These are phyloP conservation scores for Metschnikowia proteae DNA, from an alignment of 805 yeast genomes.

Conservation along the genomic window DNA sequence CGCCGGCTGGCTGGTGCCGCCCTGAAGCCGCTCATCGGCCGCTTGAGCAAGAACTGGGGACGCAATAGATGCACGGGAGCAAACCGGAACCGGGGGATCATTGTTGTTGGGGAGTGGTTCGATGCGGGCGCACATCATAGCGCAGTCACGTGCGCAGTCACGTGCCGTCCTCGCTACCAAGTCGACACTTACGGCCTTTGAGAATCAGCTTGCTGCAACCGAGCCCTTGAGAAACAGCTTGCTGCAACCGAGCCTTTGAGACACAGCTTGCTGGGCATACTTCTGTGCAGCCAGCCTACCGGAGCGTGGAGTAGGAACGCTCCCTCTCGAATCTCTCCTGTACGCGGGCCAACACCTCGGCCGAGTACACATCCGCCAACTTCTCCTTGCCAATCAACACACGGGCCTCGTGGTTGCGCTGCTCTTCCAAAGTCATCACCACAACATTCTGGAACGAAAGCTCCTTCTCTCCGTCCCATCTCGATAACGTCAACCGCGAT, in stretches of 20 bases:
- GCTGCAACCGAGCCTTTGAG: too few relatives aligned
- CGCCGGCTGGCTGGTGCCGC: background rate
- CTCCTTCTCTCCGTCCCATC: constrained; percentile 75
- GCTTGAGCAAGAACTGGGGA: background rate
- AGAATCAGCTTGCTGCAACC: too few relatives aligned
- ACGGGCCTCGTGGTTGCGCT: constrained; percentile 68
- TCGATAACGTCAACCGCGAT: constrained; percentile 71
- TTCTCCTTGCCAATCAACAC: constrained; percentile 67
- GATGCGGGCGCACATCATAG: background rate
- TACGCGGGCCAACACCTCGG: constrained; percentile 54
- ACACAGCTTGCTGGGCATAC: too few relatives aligned
- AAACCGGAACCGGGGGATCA: constrained; percentile 7
- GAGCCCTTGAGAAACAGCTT: too few relatives aligned
- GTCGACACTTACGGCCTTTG: too few relatives aligned
- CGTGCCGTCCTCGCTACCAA: background rate
- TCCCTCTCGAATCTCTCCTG: constrained; percentile 72
- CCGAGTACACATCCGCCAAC: constrained; percentile 59
- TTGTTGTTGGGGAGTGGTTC: background rate
- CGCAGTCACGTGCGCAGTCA: background rate
- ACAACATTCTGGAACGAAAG: constrained; percentile 76
- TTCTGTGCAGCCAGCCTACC: constrained; percentile 1
- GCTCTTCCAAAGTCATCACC: constrained; percentile 86
- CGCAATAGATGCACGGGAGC: constrained; percentile 5
- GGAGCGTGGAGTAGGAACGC: constrained; percentile 50
- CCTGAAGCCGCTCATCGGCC: background rate